Conservation (phyloP, 2,329 filamentous ascomycete genomes). For the Fusarium coicis region DNA sequence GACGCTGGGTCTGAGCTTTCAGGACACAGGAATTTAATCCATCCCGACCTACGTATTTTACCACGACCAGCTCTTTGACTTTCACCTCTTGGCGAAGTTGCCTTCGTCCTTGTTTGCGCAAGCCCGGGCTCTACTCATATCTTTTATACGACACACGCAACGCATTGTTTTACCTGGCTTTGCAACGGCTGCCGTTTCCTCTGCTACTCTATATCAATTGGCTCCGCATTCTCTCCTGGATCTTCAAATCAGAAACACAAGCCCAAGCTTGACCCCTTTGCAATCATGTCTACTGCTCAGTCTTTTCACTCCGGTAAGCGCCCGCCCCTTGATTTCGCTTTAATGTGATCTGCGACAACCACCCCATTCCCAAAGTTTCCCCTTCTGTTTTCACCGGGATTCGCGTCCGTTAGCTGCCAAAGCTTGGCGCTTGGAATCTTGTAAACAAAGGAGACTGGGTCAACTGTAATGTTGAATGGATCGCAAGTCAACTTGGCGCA, state of each 20-base stretch:
- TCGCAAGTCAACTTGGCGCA: conserved; percentile 43
- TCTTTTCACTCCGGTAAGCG: conserved; percentile 45
- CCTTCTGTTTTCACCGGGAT: conserved; percentile 33
- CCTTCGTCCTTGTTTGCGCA: conserved; percentile 7
- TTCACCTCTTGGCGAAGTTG: conserved; percentile 19
- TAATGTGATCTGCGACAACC: conserved; percentile 44
- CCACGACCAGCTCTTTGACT: conserved; percentile 29
- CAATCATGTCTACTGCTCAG: conserved; percentile 45
- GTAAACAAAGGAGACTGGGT: conserved; percentile 37
- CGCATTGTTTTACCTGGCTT: conserved; percentile 30
- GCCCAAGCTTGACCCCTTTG: conserved; percentile 40
- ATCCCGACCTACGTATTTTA: conserved; percentile 42
- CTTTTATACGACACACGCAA: conserved; percentile 22
- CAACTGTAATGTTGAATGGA: conserved; percentile 29
- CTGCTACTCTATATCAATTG: conserved; percentile 26
- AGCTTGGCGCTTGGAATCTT: conserved; percentile 38
- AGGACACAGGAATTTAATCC: conserved; percentile 48
- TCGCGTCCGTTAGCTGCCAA: conserved; percentile 29
- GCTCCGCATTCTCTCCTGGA: conserved; percentile 38
- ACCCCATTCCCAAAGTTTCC: conserved; percentile 29
- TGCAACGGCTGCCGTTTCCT: conserved; percentile 31
- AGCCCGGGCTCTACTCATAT: conserved; percentile 10
- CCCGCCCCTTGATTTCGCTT: conserved; percentile 46
- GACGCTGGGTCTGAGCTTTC: conserved; percentile 46
- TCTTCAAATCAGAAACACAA: conserved; percentile 42